A percentile compares a stretch with the other conserved stretches of the same genome.
phyloP scores from a whole-genome alignment of 805 yeast genomes.

The Yarrowia sp. region DNA sequence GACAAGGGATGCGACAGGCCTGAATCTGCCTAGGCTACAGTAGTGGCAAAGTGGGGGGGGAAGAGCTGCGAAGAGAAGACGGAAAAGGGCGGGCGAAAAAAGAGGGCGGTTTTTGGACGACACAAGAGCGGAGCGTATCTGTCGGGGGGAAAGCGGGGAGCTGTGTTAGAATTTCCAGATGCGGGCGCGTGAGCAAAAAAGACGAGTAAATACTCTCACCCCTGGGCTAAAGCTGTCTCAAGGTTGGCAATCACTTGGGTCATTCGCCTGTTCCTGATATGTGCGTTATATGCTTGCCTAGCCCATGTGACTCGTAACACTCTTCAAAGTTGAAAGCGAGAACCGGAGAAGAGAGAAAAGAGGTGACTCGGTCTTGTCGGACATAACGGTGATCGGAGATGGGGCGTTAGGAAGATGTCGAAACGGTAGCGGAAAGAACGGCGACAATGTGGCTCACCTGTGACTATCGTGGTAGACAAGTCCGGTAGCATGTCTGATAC shows the following conservation, averaged over 20 bases:
- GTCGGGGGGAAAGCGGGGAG: background rate
- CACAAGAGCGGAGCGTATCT: too few relatives aligned
- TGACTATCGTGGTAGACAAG: too few relatives aligned
- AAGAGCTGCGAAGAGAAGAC: background rate
- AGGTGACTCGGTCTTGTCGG: background rate
- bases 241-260: background rate
- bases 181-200: background rate
- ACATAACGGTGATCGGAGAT: background rate
- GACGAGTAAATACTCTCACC: too few relatives aligned
- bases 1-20: constrained; percentile 24
- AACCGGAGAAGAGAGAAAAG: background rate
- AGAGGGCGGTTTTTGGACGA: too few relatives aligned
- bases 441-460: too few relatives aligned
- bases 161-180: background rate
- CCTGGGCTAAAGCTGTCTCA: too few relatives aligned
- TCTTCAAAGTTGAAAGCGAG: too few relatives aligned
- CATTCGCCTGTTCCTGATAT: constrained; percentile 18
- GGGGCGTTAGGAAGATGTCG: background rate
- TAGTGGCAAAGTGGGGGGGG: constrained; percentile 16
- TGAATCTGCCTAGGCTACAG: background rate
- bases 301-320: constrained; percentile 20
- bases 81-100: background rate
- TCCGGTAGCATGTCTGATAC: too few relatives aligned
- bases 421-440: too few relatives aligned
- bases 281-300: constrained; percentile 14